phyloP scores from a whole-genome alignment of 2,329 filamentous ascomycete species.

The Myriosclerotinia duriaeana region DNA sequence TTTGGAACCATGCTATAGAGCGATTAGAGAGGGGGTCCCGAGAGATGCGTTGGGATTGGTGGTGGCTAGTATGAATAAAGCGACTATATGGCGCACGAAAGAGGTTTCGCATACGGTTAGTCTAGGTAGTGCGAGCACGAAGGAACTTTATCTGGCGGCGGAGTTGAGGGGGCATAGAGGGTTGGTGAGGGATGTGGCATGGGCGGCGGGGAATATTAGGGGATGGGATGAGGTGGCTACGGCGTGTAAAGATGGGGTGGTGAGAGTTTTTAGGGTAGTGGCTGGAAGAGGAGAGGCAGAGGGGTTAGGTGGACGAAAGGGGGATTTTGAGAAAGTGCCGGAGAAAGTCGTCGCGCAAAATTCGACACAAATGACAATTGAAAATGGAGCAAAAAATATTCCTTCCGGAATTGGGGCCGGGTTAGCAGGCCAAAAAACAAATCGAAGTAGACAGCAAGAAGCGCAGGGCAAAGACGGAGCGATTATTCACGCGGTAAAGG shows the following conservation, averaged over 20 bases:
- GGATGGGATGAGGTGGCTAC: slow-evolving; percentile 90
- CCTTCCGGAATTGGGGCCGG: slow-evolving; percentile 56
- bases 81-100: slow-evolving; percentile 78
- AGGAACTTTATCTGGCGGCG: slow-evolving; percentile 82
- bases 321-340: slow-evolving; percentile 39
- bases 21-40: slow-evolving; percentile 77
- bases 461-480: slow-evolving; percentile 58
- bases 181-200: slow-evolving; percentile 83
- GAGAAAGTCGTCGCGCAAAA: slow-evolving; percentile 31
- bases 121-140: slow-evolving; percentile 58
- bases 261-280: slow-evolving; percentile 82
- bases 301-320: slow-evolving; percentile 27
- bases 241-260: slow-evolving; percentile 85
- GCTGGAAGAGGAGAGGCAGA: slow-evolving; percentile 49
- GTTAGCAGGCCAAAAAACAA: slow-evolving; percentile 46
- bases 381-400: slow-evolving; percentile 39
- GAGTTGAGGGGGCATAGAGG: slow-evolving; percentile 72
- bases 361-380: slow-evolving; percentile 31
- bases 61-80: slow-evolving; percentile 80
- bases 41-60: slow-evolving; percentile 77
- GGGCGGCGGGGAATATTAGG: slow-evolving; percentile 87
- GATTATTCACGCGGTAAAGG: slow-evolving; percentile 60
- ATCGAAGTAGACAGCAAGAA: slow-evolving; percentile 48
- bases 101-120: slow-evolving; percentile 52
- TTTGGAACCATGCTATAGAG: slow-evolving; percentile 73